Percentiles rank a stretch among this genome's conserved stretches.
phyloP scores from a whole-genome alignment of 495 filamentous ascomycete species.

The Lophiotrema nucula region DNA sequence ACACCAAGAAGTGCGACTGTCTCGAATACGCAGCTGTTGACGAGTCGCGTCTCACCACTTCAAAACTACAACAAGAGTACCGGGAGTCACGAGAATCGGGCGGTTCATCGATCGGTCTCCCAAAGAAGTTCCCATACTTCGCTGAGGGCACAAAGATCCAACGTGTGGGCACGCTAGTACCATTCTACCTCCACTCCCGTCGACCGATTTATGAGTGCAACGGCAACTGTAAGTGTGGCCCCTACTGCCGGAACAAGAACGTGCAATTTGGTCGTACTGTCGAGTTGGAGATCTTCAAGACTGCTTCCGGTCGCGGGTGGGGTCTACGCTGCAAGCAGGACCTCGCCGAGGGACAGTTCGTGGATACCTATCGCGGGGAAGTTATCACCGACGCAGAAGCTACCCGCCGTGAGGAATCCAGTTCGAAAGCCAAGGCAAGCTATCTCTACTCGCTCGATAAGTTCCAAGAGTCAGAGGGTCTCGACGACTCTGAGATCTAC shows the following conservation, averaged over 20 bases:
- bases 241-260: conserved; percentile 72
- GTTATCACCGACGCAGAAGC: conserved; percentile 73
- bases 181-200: conserved; percentile 51
- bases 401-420: conserved; percentile 53
- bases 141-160: conserved; percentile 19
- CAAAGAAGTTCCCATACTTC: conserved; percentile 44
- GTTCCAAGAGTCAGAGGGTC: conserved; percentile 51
- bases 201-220: conserved; percentile 86
- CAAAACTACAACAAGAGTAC: conserved; percentile 5
- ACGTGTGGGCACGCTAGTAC: conserved; percentile 30
- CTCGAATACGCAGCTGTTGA: conserved; percentile 44
- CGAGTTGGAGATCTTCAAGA: conserved; percentile 79
- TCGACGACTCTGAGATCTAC: conserved; percentile 42
- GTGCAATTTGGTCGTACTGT: conserved; percentile 76
- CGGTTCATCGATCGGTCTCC: conserved; percentile 31
- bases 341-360: conserved; percentile 76
- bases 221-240: conserved; percentile 62
- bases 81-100: neutral
- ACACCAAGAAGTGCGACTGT: conserved; percentile 40
- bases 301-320: conserved; percentile 68
- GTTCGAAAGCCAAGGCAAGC: conserved; percentile 52
- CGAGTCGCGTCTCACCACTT: conserved; percentile 23
- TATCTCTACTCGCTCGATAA: conserved; percentile 90
- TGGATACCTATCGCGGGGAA: conserved; percentile 87
- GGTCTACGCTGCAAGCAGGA: conserved; percentile 69